Conservation (phyloP, 352 stramenopile species). For the Pythium aquatile region DNA sequence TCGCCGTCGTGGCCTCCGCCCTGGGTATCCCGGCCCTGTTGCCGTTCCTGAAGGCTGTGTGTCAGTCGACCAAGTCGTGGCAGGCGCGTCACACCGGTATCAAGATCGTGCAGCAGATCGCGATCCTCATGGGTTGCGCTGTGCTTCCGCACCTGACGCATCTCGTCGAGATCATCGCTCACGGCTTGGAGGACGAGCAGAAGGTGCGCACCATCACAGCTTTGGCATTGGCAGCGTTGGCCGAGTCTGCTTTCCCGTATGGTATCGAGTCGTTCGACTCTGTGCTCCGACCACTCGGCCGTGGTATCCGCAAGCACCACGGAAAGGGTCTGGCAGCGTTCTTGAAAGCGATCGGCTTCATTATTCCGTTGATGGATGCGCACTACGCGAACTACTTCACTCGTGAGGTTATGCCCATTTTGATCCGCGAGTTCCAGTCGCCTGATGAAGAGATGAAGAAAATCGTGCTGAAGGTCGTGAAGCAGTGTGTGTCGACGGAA, state of each 20-base stretch:
- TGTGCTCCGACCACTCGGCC: conserved; percentile 97
- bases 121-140: conserved; percentile 97
- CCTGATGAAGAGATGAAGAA: conserved; percentile 99
- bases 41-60: conserved; percentile 99
- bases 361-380: conserved; percentile 99
- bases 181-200: conserved; percentile 97
- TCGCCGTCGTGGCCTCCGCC: conserved; percentile 98
- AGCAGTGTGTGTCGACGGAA: conserved; percentile 98
- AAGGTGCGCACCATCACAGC: conserved; percentile 99
- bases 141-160: conserved; percentile 98
- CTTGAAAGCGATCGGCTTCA: conserved; percentile 98
- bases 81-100: conserved; percentile 99
- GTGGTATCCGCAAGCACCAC: conserved; percentile 96
- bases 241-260: conserved; percentile 98
- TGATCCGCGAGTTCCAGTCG: conserved; percentile 98
- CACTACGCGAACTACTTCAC: conserved; percentile 99
- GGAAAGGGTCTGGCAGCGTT: conserved; percentile 98
- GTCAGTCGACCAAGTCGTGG: conserved; percentile 97
- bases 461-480: conserved; percentile 96
- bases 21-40: conserved; percentile 96
- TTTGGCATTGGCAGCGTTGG: conserved; percentile 96
- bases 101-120: conserved; percentile 99
- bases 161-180: conserved; percentile 97
- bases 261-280: conserved; percentile 99
- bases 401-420: conserved; percentile 98